These are phyloP conservation scores for Trapa incisa DNA, from an alignment of 345 rosid species.

Conservation along the genomic window DNA sequence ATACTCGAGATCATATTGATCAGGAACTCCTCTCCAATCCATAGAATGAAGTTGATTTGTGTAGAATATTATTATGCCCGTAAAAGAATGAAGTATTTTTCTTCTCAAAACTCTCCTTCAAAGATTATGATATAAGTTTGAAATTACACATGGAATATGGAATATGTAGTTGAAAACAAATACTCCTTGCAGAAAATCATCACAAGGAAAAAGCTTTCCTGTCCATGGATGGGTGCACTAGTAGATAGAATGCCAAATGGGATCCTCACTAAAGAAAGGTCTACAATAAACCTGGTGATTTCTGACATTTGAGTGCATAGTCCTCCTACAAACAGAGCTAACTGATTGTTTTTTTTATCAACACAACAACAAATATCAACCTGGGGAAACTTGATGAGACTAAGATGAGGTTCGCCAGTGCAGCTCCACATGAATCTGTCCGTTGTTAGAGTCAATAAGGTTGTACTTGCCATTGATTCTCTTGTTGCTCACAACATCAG, in stretches of 20 bases:
- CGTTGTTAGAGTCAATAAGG: conserved; percentile 82
- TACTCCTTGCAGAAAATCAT: too few species aligned
- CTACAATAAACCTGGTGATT: too few species aligned
- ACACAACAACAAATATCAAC: not conserved
- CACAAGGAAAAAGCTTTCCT: not conserved
- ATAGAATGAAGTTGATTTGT: too few species aligned
- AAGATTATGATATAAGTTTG: too few species aligned
- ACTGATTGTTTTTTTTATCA: not conserved
- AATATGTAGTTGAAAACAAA: too few species aligned
- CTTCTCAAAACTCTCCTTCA: conserved; percentile 83
- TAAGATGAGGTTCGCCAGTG: conserved; percentile 73
- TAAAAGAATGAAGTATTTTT: conserved; percentile 25
- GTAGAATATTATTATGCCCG: too few species aligned
- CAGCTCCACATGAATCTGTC: conserved; percentile 66
- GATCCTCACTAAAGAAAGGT: not conserved
- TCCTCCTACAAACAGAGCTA: not conserved
- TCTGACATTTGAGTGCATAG: not conserved
- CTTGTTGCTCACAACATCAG: conserved; percentile 62
- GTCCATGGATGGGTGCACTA: not conserved
- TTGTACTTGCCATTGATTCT: conserved; percentile 79
- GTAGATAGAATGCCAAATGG: not conserved
- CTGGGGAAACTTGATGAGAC: not conserved
- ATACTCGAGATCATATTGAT: too few species aligned
- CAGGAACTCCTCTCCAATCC: too few species aligned
- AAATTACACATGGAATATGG: too few species aligned